Conservation (phyloP, 2,329 filamentous ascomycete species). For the Fusarium sp. region DNA sequence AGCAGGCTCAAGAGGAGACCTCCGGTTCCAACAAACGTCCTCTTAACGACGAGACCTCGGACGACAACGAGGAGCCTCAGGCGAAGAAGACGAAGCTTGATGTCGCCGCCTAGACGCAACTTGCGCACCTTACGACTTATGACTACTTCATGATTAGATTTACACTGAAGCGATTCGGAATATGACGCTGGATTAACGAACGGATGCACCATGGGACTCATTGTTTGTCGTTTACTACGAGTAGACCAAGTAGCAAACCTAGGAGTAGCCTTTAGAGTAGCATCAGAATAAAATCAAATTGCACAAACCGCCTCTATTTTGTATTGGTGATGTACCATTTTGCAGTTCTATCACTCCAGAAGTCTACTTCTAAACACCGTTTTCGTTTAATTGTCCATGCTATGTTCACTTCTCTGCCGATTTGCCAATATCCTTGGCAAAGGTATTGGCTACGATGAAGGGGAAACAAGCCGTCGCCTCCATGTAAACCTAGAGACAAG, state of each 20-base stretch:
- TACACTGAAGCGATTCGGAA: not conserved
- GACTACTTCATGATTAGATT: not conserved
- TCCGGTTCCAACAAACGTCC: not conserved
- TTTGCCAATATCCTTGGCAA: conserved; percentile 64
- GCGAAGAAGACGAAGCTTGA: conserved; percentile 2
- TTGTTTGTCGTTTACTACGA: not conserved
- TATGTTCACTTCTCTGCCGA: conserved; percentile 14
- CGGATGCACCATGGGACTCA: not conserved
- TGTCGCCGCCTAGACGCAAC: not conserved
- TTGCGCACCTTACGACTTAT: not conserved
- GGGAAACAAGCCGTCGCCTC: conserved; percentile 75
- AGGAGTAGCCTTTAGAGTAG: not conserved
- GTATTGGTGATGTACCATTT: not conserved
- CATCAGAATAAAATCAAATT: not conserved
- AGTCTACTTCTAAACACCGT: not conserved
- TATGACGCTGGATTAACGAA: not conserved
- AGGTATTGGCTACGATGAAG: conserved; percentile 75
- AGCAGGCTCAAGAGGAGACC: not conserved
- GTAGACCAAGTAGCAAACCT: not conserved
- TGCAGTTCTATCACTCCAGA: not conserved
- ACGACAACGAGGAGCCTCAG: not conserved
- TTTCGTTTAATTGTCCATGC: not conserved
- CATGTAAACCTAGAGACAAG: conserved; percentile 65
- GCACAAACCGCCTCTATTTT: not conserved
- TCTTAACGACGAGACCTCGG: not conserved